phyloP scores from a whole-genome alignment of 202 grass and related monocot species.

The Schoenoplectus tabernaemontani region DNA sequence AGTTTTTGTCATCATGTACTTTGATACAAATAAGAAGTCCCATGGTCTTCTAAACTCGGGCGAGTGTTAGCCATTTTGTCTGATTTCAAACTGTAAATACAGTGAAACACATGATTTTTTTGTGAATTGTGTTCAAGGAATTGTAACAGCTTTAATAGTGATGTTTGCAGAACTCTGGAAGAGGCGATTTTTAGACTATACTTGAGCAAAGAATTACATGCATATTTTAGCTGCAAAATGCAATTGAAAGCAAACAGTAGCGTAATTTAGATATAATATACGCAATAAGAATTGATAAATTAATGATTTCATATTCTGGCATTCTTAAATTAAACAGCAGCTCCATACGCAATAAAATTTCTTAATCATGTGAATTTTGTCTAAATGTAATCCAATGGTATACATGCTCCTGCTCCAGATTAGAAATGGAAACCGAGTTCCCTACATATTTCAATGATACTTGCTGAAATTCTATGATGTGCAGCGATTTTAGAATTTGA shows the following conservation, averaged over 20 bases:
- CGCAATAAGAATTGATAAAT: background rate
- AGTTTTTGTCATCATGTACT: background rate
- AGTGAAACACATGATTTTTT: background rate
- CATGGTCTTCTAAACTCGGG: background rate
- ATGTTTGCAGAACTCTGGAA: background rate
- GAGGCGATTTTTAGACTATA: background rate
- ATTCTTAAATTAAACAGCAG: too few species aligned
- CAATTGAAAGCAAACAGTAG: too few species aligned
- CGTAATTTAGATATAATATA: background rate
- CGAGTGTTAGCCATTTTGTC: background rate
- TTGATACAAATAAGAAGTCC: background rate
- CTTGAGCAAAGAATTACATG: background rate
- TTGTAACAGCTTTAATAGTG: background rate
- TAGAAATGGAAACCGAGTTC: too few species aligned
- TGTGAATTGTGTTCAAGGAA: background rate
- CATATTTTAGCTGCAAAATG: background rate
- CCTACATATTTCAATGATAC: too few species aligned
- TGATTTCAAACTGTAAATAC: slow-evolving; percentile 3
- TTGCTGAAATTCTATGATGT: too few species aligned
- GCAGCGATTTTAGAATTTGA: too few species aligned
- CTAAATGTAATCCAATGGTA: too few species aligned
- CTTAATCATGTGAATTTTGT: too few species aligned
- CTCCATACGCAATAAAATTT: too few species aligned
- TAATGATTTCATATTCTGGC: background rate
- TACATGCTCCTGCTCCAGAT: too few species aligned